These are phyloP conservation scores for Cutaneotrichosporon sp. DNA, from an alignment of 1,284 basidiomycete species.

Conservation along the genomic window DNA sequence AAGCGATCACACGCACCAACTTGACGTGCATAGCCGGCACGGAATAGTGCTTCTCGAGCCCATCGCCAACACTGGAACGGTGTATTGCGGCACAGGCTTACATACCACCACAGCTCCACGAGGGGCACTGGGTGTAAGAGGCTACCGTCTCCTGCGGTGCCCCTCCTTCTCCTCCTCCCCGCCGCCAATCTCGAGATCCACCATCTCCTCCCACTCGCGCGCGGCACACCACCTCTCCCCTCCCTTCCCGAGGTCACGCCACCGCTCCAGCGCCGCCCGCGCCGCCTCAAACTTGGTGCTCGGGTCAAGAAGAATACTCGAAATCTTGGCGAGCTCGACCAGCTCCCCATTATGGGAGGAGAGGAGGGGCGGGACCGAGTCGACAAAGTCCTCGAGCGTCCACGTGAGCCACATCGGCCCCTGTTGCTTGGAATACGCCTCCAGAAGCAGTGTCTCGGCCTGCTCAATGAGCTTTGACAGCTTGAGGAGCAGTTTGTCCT, in stretches of 20 bases:
- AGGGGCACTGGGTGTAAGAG: background rate
- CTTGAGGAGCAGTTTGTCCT: constrained; percentile 44
- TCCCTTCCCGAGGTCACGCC: constrained; percentile 40
- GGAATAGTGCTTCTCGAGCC: too few species aligned
- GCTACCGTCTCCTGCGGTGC: background rate
- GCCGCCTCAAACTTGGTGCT: constrained; percentile 42
- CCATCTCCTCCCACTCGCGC: constrained; percentile 48
- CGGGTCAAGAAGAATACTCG: constrained; percentile 27
- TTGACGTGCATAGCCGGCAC: too few species aligned
- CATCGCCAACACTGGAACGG: too few species aligned
- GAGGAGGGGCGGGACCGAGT: constrained; percentile 40
- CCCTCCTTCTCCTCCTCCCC: constrained; percentile 10
- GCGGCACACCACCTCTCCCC: constrained; percentile 40
- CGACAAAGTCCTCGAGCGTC: constrained; percentile 48
- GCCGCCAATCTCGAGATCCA: constrained; percentile 37
- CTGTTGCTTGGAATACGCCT: constrained; percentile 35
- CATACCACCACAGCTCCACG: too few species aligned
- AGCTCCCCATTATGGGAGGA: constrained; percentile 39
- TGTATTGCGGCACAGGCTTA: too few species aligned
- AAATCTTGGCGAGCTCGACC: constrained; percentile 27
- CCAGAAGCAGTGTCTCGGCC: constrained; percentile 45
- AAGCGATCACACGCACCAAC: too few species aligned
- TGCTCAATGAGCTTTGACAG: constrained; percentile 40
- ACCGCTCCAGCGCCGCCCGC: constrained; percentile 41
- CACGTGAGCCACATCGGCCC: constrained; percentile 49